Base-by-base conservation (phyloP, 1,139 yeast species). In the Nakaseomyces delphensis region DNA sequence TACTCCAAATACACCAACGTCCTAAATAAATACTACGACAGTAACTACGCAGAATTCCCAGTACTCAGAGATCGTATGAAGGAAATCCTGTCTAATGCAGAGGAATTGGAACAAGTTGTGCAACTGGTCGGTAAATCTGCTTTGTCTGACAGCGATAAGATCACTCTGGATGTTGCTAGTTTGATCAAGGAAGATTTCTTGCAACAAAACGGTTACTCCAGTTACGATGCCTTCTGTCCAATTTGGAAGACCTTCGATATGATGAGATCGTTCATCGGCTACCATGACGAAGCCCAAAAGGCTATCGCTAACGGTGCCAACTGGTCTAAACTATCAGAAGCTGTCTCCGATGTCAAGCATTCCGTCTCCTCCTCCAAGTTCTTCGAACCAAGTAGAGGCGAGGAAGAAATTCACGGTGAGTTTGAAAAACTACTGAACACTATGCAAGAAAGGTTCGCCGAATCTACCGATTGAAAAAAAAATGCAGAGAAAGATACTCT, bases 121-220 rank as follows among this genome's bases (percentile, higher is more conserved):
- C 98, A 93, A 72, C 79, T 91, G 64, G 99, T 91, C 51, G 99
- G 99, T 74, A 91, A 91, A 70, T 83, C 95, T 52, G 97, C 99
- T 4, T 74, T 91, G 56, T 85, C 96, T 18, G 99, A 91, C 65
- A 74, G 94, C 36, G 98, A 91, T 68, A 91, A 91, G 73, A 91
- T 93, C 65, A 84, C 96, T 20, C 74, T 91, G 64, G 99, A 91
- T 64, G 96, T 91, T 48, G 81, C 97, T 30, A 73, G 74, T 35
- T 76, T 91, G 65, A 79, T 91, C 66, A 91, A 91, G 70, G 98
- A 91, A 69, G 98, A 91, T 69, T 91, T 91, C 79, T 76, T 91
- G 65, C 99, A 91, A 72, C 99, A 91, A 72, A 91, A 91, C 67
- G 99, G 99, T 70, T 91, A 93, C 70, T 91, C 97, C 36, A 72